Percentiles rank a stretch among this genome's conserved stretches.
phyloP scores from a whole-genome alignment of 768 basidiomycete species.

The Grammothele lineata region DNA sequence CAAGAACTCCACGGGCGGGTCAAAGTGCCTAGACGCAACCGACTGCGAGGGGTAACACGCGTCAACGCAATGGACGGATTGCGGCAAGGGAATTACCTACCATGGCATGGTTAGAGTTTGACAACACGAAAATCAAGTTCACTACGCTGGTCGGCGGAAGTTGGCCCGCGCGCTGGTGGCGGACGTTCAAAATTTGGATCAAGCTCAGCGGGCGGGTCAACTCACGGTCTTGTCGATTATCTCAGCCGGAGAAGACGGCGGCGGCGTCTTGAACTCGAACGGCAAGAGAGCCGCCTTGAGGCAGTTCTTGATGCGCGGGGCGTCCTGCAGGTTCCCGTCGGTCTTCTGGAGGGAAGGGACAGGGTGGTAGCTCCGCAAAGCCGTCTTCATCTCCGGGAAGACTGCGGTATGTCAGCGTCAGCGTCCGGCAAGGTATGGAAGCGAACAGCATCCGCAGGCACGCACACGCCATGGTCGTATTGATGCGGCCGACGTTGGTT shows the following conservation, averaged over 20 bases:
- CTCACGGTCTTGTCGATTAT: constrained; percentile 65
- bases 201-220: constrained; percentile 9
- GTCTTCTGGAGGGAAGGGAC: constrained; percentile 89
- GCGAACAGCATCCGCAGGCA: background rate
- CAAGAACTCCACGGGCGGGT: constrained; percentile 67
- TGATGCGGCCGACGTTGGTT: constrained; percentile 88
- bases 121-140: constrained; percentile 80
- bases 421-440: constrained; percentile 2
- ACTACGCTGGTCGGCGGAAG: constrained; percentile 83
- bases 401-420: constrained; percentile 55
- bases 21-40: constrained; percentile 60
- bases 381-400: constrained; percentile 93
- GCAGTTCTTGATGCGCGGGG: constrained; percentile 88
- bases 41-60: constrained; percentile 21
- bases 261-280: constrained; percentile 57
- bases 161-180: constrained; percentile 47
- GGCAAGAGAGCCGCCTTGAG: constrained; percentile 77
- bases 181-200: constrained; percentile 7
- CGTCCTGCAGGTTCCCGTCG: constrained; percentile 84
- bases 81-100: constrained; percentile 26
- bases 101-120: constrained; percentile 69
- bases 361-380: constrained; percentile 84
- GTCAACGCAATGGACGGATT: background rate
- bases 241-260: constrained; percentile 72
- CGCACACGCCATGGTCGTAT: constrained; percentile 88